Evolutionary conservation across 352 stramenopile species (phyloP), one percentile per base, ranked within the genome.

Genomic region (Phytophthora ohioensis): DNA sequence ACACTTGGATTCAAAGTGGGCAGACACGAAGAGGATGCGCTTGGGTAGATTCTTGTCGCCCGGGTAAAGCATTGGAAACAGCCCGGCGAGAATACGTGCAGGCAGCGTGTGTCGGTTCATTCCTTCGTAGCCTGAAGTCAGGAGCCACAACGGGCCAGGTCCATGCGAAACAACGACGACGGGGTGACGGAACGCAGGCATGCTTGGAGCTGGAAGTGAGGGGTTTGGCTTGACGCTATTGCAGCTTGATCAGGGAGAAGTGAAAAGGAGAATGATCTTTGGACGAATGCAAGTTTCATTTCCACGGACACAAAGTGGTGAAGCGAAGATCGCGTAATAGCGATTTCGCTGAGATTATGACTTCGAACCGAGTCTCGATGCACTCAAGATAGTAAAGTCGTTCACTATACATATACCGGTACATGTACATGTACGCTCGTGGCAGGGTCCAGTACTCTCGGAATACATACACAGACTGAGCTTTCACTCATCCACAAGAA

Each of bases 11-110:
- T 97, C 86, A 73, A 84, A 97, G 67, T 98, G 92, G 38, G 88
- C 92, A 8, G 80, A 90, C 30, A 97, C 64, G 27, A 97, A 76
- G 10, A 98, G 68, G 64, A 97, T 91, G 13, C 73, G 74, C 70
- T 76, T 83, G 13, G 81, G 80, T 35, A 84, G 47, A 13, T 66
- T 66, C 45, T 57, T 70, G 63, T 55, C 64, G 46, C 58, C 67
- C 61, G 54, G 57, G 35, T 83, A 72, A 2, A 78, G 45, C 42
- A 75, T 70, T 9, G 34, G 57, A 57, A 87, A 78, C 53, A 68
- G 52, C 7, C 11, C 36, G 35, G 43, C 39, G 12, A 80, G 36
- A 32, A 54, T 72, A 15, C 58, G 42, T 13, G 71, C 60, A 15
- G 69, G 12, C 2, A 58, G 42, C 4, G 52, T 56, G 21, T 58